phyloP scores from a whole-genome alignment of 495 filamentous ascomycete genomes.

The Gamarada debralockiae region DNA sequence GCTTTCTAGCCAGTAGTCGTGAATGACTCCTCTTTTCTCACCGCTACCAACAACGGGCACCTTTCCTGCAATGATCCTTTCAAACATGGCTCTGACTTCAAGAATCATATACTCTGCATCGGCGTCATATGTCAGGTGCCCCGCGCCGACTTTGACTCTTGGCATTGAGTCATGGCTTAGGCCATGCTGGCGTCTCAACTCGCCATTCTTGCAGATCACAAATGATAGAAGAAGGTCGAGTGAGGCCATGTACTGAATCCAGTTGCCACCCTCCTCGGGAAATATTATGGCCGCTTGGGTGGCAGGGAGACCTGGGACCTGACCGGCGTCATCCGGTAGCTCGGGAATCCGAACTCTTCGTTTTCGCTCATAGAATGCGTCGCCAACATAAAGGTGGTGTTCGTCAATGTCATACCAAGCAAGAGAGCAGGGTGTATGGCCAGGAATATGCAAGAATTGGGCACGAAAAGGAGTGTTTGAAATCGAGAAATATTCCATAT shows the following conservation, averaged over 20 bases:
- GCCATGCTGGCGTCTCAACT: slow-evolving; percentile 9
- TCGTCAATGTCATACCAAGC: slow-evolving; percentile 37
- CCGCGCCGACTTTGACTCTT: slow-evolving; percentile 26
- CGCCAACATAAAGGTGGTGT: slow-evolving; percentile 36
- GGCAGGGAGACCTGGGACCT: slow-evolving; percentile 9
- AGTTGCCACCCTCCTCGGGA: slow-evolving; percentile 28
- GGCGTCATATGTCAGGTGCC: slow-evolving; percentile 27
- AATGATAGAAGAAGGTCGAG: slow-evolving; percentile 26
- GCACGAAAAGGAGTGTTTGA: slow-evolving; percentile 15
- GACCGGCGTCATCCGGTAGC: slow-evolving; percentile 7
- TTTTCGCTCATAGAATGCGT: slow-evolving; percentile 36
- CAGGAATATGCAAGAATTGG: slow-evolving; percentile 36
- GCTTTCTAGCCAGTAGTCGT: slow-evolving; percentile 25
- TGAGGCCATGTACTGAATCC: slow-evolving; percentile 27
- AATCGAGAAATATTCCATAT: slow-evolving; percentile 25
- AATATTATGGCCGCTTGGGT: slow-evolving; percentile 31
- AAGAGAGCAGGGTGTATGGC: slow-evolving; percentile 39
- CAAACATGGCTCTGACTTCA: slow-evolving; percentile 20
- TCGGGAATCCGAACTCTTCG: slow-evolving; percentile 11
- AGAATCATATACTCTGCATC: slow-evolving; percentile 25
- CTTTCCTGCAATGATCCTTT: slow-evolving; percentile 23
- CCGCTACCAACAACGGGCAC: slow-evolving; percentile 18
- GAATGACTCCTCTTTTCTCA: slow-evolving; percentile 23
- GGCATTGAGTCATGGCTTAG: not conserved
- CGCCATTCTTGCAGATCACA: slow-evolving; percentile 20